These are phyloP conservation scores for Peziza echinospora DNA, from an alignment of 495 filamentous ascomycete genomes.

Conservation along the genomic window DNA sequence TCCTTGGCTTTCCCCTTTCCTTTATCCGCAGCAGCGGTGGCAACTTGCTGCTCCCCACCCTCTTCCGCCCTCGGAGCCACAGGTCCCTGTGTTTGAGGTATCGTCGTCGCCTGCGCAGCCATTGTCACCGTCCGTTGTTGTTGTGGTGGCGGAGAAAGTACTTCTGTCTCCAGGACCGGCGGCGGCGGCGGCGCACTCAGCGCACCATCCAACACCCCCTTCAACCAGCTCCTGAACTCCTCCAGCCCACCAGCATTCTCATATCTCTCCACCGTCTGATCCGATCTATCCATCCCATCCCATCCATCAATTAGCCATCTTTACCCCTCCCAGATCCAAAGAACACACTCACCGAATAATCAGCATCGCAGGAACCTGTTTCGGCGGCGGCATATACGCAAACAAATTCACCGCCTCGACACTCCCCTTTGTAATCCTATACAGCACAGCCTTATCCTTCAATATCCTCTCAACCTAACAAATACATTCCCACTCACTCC, in stretches of 20 bases:
- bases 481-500: too few species aligned
- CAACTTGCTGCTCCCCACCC: too few species aligned
- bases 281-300: neutral
- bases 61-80: too few species aligned
- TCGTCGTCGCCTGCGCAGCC: too few species aligned
- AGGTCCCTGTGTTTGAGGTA: too few species aligned
- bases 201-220: conserved; percentile 5
- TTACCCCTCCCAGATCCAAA: conserved; percentile 16
- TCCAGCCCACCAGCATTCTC: conserved; percentile 12
- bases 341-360: conserved; percentile 41
- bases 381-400: conserved; percentile 49
- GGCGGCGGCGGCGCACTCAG: too few species aligned
- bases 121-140: too few species aligned
- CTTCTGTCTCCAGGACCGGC: too few species aligned
- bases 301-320: neutral
- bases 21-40: neutral
- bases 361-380: conserved; percentile 49
- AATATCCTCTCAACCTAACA: conserved; percentile 35
- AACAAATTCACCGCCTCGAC: conserved; percentile 60
- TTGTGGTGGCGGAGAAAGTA: too few species aligned
- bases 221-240: conserved; percentile 12
- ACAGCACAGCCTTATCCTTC: conserved; percentile 34
- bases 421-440: conserved; percentile 46
- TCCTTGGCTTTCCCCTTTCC: neutral
- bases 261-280: conserved; percentile 13